These are phyloP conservation scores for Ceratobasidium sp. DNA, from an alignment of 1,284 basidiomycete genomes.

Conservation along the genomic window DNA sequence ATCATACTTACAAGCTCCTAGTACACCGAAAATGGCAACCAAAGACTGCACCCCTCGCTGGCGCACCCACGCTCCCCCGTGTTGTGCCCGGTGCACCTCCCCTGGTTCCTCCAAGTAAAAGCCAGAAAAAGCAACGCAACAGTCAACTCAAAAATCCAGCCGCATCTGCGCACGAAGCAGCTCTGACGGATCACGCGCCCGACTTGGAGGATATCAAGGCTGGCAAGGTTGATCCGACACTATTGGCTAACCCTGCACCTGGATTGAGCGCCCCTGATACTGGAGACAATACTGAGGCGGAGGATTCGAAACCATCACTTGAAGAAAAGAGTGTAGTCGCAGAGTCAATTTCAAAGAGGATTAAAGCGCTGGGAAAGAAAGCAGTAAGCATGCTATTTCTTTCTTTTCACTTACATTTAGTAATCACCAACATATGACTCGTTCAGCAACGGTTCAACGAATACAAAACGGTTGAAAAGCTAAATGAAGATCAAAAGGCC, in stretches of 20 bases:
- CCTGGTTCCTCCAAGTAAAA: slow-evolving; percentile 65
- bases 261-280: slow-evolving; percentile 59
- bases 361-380: slow-evolving; percentile 82
- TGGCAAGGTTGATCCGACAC: slow-evolving; percentile 55
- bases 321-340: slow-evolving; percentile 71
- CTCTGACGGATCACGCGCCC: slow-evolving; percentile 44
- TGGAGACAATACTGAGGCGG: slow-evolving; percentile 53
- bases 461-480: slow-evolving; percentile 59
- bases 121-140: slow-evolving; percentile 68
- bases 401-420: too few relatives aligned
- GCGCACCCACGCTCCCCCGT: slow-evolving; percentile 55
- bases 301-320: slow-evolving; percentile 54
- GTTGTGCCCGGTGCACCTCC: slow-evolving; percentile 79
- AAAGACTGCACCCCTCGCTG: slow-evolving; percentile 9
- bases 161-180: slow-evolving; percentile 47
- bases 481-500: slow-evolving; percentile 86
- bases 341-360: slow-evolving; percentile 79
- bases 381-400: slow-evolving; percentile 65
- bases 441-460: slow-evolving; percentile 61
- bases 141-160: slow-evolving; percentile 59
- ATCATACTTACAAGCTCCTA: not conserved
- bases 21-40: not conserved
- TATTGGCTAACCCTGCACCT: slow-evolving; percentile 24
- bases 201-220: slow-evolving; percentile 48
- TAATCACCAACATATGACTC: not conserved